A percentile compares a stretch with the other conserved stretches of the same genome.
These are phyloP conservation scores for Phialophora tarda DNA, from an alignment of 2,329 filamentous ascomycete species.

Conservation along the genomic window DNA sequence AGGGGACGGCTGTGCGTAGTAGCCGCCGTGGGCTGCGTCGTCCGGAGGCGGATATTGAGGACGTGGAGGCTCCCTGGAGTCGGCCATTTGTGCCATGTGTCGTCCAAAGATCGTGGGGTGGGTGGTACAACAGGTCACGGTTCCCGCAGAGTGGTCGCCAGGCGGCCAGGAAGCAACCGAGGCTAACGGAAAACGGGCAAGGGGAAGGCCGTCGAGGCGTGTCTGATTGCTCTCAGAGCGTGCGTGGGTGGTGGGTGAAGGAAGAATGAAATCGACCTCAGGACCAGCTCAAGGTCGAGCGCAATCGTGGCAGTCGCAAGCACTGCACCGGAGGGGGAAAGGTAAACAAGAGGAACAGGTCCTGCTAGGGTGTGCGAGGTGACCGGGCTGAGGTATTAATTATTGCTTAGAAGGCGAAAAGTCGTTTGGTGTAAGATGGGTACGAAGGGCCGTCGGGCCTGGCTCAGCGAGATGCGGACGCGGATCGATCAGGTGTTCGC, in stretches of 20 bases:
- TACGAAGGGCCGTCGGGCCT: constrained; percentile 21
- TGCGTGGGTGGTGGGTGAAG: constrained; percentile 19
- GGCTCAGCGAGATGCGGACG: constrained; percentile 12
- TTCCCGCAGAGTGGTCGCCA: constrained; percentile 32
- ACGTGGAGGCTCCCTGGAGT: constrained; percentile 33
- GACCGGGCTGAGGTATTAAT: constrained; percentile 33
- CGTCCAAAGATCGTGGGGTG: constrained; percentile 28
- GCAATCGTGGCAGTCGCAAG: constrained; percentile 30
- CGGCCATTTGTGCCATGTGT: constrained; percentile 39
- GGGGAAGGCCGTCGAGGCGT: constrained; percentile 35
- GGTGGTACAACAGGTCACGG: constrained; percentile 23
- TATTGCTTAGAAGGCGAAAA: constrained; percentile 27
- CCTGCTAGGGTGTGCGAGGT: constrained; percentile 34
- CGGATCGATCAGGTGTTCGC: constrained; percentile 34
- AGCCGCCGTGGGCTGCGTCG: constrained; percentile 32
- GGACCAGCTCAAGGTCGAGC: constrained; percentile 25
- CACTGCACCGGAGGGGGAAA: constrained; percentile 26
- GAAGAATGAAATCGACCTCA: constrained; percentile 30
- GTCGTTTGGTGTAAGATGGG: constrained; percentile 27
- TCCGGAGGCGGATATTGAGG: constrained; percentile 38
- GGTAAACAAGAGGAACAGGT: constrained; percentile 29
- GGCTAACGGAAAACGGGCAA: constrained; percentile 36
- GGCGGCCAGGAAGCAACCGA: constrained; percentile 37
- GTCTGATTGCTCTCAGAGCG: constrained; percentile 34
- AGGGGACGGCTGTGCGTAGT: constrained; percentile 38